Base-by-base conservation (phyloP, 176 grass and related monocot genomes). In the Ensete ventricosum region DNA sequence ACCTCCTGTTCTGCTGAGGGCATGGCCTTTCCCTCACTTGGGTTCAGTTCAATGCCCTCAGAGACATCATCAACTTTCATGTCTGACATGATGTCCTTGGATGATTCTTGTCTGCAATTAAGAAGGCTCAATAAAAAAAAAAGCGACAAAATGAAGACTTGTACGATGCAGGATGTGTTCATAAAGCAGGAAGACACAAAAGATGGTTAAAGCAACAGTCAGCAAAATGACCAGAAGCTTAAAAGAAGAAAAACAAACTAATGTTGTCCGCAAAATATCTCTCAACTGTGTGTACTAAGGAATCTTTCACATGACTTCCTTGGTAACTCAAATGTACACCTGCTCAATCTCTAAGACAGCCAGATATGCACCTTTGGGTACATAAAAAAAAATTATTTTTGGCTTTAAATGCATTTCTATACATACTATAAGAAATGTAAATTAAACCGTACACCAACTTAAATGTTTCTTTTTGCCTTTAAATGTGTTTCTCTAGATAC, bases 1-100 rank as follows among this genome's bases (percentile, higher is more conserved):
- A 77, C 75, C 75, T 77, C 75, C 53, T 65, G 34, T 77, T 77
- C 49, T 48, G 75, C 34, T 62, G 75, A 77, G 4, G 75, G 75
- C 60, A 65, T 77, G 48, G 17, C 20, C 52, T 77, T 77, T 48
- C 2, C 75, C 43, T 64, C 75, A 65, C 20, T 23, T 52, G 65
- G 75, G 43, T 77, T 21, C 8, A 52, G 27, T 64, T 77, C 75
- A 77, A 48, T 50, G 3, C 65, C 59, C 20, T 65, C 57, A 21
- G 43, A 24, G 29, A 77, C 48, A 77, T 52, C 60, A 64, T 77
- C 75, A 21, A 10, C 21, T 10, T 77, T 77, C 48, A 65, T 25
- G 59, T 64, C 75, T 25, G 75, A 64, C 75, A 77, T 77, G 60
- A 64, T 52, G 75, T 24, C 49, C 57, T 26, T 60, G 59, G 34